phyloP scores from a whole-genome alignment of 768 basidiomycete genomes.

The Lactarius psammicola region DNA sequence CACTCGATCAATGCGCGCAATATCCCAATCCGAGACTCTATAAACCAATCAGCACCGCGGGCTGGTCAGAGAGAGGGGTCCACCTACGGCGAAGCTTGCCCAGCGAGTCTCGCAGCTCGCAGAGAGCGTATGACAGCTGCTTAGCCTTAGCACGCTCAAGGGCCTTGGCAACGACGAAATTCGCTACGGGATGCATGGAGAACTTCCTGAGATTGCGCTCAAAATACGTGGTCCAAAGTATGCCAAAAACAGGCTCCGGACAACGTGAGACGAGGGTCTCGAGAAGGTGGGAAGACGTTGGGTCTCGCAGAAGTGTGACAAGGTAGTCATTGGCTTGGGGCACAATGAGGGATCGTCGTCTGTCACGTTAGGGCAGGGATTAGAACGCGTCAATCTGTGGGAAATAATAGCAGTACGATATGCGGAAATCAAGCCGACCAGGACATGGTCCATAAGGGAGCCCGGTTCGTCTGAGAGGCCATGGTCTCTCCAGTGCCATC shows the following conservation, averaged over 20 bases:
- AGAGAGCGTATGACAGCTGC: constrained; percentile 53
- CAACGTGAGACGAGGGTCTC: constrained; percentile 71
- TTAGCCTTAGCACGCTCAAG: constrained; percentile 57
- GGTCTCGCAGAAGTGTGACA: constrained; percentile 76
- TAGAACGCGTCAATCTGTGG: background rate
- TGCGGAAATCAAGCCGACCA: constrained; percentile 69
- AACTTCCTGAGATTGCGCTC: constrained; percentile 66
- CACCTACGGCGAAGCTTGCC: constrained; percentile 66
- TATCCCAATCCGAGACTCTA: constrained; percentile 72
- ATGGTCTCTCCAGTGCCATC: constrained; percentile 73
- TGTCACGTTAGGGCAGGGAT: constrained; percentile 29
- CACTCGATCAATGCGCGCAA: constrained; percentile 74
- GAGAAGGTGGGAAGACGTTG: constrained; percentile 87
- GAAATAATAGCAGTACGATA: constrained; percentile 47
- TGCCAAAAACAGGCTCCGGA: constrained; percentile 57
- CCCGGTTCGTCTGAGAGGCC: constrained; percentile 54
- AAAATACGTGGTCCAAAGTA: constrained; percentile 80
- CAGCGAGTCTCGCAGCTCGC: constrained; percentile 61
- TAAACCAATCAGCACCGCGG: constrained; percentile 38
- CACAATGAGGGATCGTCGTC: constrained; percentile 39
- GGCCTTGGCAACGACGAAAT: constrained; percentile 87
- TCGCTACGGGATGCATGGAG: constrained; percentile 86
- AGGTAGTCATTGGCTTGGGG: constrained; percentile 74
- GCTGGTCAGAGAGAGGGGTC: background rate
- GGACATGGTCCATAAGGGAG: constrained; percentile 82